Conservation (phyloP, 345 rosid species). For the Physaria fendleri region DNA sequence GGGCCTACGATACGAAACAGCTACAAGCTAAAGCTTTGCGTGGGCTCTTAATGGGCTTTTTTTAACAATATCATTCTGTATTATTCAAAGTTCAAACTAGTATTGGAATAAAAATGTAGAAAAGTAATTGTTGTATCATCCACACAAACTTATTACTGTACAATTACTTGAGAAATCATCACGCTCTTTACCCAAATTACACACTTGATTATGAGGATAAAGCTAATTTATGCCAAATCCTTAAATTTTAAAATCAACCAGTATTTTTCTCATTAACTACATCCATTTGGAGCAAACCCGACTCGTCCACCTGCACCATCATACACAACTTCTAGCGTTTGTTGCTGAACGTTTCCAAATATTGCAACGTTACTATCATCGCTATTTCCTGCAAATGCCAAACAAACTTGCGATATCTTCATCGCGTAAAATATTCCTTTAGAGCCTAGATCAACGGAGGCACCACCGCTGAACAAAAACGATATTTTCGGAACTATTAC, state of each 20-base stretch:
- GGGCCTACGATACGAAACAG: background rate
- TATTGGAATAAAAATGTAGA: background rate
- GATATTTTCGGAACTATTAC: conserved; percentile 43
- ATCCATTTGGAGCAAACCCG: conserved; percentile 60
- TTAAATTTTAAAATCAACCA: background rate
- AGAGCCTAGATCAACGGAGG: conserved; percentile 37
- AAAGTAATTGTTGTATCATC: background rate
- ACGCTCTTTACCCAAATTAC: conserved; percentile 4
- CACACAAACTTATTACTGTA: conserved; percentile 10
- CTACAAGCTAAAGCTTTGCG: background rate
- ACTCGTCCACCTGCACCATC: conserved; percentile 53
- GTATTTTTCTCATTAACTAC: conserved; percentile 31
- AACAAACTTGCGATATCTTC: conserved; percentile 51
- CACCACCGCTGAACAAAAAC: conserved; percentile 42
- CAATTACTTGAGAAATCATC: background rate
- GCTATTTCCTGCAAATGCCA: conserved; percentile 69
- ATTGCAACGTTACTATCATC: conserved; percentile 44
- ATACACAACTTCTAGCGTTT: conserved; percentile 61
- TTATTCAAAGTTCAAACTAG: background rate
- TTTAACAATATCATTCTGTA: background rate
- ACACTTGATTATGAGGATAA: conserved; percentile 12
- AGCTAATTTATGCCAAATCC: conserved; percentile 16
- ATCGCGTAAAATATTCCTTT: conserved; percentile 43
- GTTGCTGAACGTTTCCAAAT: conserved; percentile 72
- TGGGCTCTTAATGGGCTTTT: background rate